Evolutionary conservation across 2,329 filamentous ascomycete species (phyloP).

Genomic region (Conoideocrella luteorostrata): DNA sequence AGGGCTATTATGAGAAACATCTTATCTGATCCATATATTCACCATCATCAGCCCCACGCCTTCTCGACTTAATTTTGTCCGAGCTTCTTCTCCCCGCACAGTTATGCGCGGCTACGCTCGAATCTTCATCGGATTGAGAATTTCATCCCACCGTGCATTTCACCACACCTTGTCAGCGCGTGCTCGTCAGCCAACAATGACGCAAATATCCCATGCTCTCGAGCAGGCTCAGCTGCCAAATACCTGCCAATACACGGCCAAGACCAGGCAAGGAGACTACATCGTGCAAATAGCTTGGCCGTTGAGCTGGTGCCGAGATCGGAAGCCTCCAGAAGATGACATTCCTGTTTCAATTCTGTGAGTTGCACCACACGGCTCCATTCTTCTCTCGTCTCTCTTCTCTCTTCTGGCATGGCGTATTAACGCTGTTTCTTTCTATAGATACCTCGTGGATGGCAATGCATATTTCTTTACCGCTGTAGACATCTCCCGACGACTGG

Average conservation of each 20-base stretch:
- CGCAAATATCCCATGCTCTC: constrained; percentile 5
- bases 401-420: too few relatives aligned
- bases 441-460: constrained; percentile 29
- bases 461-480: constrained; percentile 28
- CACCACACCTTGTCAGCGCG: not conserved
- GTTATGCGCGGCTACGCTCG: not conserved
- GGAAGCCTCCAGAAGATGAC: constrained; percentile 16
- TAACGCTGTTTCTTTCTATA: constrained; percentile 6
- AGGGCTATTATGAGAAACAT: too few relatives aligned
- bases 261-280: constrained; percentile 22
- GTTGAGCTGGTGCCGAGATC: constrained; percentile 20
- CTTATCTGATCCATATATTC: constrained; percentile 1
- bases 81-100: too few relatives aligned
- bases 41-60: not conserved
- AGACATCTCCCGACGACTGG: constrained; percentile 20
- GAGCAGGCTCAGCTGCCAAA: constrained; percentile 19
- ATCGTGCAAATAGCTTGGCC: constrained; percentile 25
- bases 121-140: not conserved
- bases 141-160: not conserved
- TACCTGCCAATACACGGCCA: constrained; percentile 19
- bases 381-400: too few relatives aligned
- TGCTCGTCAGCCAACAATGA: not conserved
- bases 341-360: constrained; percentile 18
- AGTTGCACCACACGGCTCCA: too few relatives aligned
- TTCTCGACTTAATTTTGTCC: not conserved